Conservation (phyloP, 805 yeast genomes). For the Metschnikowia bowlesiae region DNA sequence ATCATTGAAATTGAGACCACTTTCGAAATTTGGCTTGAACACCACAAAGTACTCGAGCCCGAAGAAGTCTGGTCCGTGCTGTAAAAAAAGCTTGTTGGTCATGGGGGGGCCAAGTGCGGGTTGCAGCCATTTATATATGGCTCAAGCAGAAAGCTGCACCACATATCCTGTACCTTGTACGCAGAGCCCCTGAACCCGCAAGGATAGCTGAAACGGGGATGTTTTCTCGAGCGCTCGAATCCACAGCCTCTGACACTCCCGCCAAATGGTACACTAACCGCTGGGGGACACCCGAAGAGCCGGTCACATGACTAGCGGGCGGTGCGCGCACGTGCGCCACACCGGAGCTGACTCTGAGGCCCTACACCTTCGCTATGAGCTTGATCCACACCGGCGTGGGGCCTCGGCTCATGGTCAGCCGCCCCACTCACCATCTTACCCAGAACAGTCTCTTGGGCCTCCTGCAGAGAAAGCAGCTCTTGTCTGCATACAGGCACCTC, state of each 20-base stretch:
- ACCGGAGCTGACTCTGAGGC: no score
- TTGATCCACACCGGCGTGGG: conserved; percentile 7
- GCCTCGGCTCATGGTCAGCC: conserved; percentile 7
- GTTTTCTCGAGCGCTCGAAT: no score
- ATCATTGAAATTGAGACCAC: no score
- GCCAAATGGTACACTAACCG: no score
- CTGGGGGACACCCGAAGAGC: no score
- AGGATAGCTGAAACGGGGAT: no score
- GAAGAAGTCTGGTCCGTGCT: not conserved
- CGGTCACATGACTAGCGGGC: no score
- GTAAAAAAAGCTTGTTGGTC: conserved; percentile 1
- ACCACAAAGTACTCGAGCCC: not conserved
- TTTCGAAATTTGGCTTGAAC: not conserved
- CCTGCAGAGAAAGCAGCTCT: conserved; percentile 6
- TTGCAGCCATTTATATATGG: not conserved
- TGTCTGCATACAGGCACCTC: conserved; percentile 27
- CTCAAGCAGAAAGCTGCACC: not conserved
- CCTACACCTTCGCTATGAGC: not conserved
- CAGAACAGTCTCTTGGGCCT: conserved; percentile 6
- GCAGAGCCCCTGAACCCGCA: not conserved
- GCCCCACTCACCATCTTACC: conserved; percentile 9
- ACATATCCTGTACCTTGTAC: no score
- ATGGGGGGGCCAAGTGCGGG: not conserved
- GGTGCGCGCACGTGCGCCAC: no score
- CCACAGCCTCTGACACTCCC: no score